These are phyloP conservation scores for Blastobotrys indianensis DNA, from an alignment of 1,139 yeast species.

Conservation along the genomic window DNA sequence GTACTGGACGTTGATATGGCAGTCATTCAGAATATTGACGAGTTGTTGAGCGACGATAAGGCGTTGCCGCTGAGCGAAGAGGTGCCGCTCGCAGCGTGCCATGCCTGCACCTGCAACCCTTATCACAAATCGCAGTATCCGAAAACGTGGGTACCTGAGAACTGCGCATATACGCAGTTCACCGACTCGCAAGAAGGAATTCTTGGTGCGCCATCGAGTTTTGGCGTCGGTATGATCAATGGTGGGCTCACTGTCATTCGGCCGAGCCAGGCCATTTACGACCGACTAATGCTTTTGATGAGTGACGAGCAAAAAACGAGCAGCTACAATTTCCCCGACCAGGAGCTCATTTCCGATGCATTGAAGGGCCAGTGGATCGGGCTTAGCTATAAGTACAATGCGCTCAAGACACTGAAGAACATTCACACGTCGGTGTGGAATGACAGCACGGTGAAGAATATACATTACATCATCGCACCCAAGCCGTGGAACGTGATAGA, in stretches of 20 bases:
- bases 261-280: constrained; percentile 37
- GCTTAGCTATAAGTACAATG: constrained; percentile 47
- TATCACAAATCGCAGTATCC: constrained; percentile 47
- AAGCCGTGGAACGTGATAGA: constrained; percentile 49
- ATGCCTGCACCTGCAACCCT: constrained; percentile 58
- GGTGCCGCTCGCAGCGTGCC: constrained; percentile 42
- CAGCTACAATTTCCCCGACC: constrained; percentile 50
- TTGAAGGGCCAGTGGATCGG: constrained; percentile 46
- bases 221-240: constrained; percentile 45
- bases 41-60: constrained; percentile 40
- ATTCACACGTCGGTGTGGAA: constrained; percentile 43
- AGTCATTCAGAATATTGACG: constrained; percentile 50
- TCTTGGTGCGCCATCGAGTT: constrained; percentile 39
- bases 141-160: constrained; percentile 42
- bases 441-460: constrained; percentile 43
- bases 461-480: constrained; percentile 50
- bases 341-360: constrained; percentile 48
- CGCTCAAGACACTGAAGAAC: constrained; percentile 44
- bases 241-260: constrained; percentile 48
- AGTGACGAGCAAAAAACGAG: constrained; percentile 33
- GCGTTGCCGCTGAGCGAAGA: constrained; percentile 15
- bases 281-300: constrained; percentile 38
- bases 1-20: constrained; percentile 55
- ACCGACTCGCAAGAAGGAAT: constrained; percentile 25
- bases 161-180: constrained; percentile 44